Evolutionary conservation across 352 stramenopile species (phyloP).

Genomic region (Phytopythium montanum): DNA sequence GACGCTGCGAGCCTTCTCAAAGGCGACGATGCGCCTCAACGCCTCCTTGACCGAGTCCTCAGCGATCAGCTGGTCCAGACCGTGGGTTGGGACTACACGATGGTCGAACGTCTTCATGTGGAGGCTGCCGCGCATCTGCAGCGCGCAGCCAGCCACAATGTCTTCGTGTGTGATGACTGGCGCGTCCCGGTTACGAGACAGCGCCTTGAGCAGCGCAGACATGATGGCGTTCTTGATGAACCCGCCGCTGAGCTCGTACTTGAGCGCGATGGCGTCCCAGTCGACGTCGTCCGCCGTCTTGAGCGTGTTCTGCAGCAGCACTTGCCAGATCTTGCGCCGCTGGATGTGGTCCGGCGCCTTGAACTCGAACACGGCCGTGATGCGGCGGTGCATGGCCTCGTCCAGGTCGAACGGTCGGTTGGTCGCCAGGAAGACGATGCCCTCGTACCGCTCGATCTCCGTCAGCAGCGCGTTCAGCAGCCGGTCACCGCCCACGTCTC

Average conservation of each 20-base stretch:
- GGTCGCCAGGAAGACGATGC: constrained; percentile 87
- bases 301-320: constrained; percentile 48
- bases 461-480: constrained; percentile 82
- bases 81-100: constrained; percentile 72
- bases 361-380: constrained; percentile 88
- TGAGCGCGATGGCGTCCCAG: constrained; percentile 79
- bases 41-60: constrained; percentile 61
- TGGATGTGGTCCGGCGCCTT: constrained; percentile 82
- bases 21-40: constrained; percentile 67
- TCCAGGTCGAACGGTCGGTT: constrained; percentile 88
- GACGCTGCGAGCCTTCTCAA: constrained; percentile 82
- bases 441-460: constrained; percentile 87
- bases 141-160: constrained; percentile 70
- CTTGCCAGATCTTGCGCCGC: constrained; percentile 82
- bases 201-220: constrained; percentile 75
- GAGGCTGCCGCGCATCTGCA: constrained; percentile 86
- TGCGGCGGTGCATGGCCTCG: constrained; percentile 89
- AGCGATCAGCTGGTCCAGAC: constrained; percentile 71
- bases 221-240: constrained; percentile 92
- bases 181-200: constrained; percentile 45
- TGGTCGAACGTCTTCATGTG: constrained; percentile 90
- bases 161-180: constrained; percentile 76
- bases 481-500: constrained; percentile 72
- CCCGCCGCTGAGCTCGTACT: constrained; percentile 87
- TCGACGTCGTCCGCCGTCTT: constrained; percentile 66